phyloP scores from a whole-genome alignment of 2,329 filamentous ascomycete genomes.

The Esteya vermicola region DNA sequence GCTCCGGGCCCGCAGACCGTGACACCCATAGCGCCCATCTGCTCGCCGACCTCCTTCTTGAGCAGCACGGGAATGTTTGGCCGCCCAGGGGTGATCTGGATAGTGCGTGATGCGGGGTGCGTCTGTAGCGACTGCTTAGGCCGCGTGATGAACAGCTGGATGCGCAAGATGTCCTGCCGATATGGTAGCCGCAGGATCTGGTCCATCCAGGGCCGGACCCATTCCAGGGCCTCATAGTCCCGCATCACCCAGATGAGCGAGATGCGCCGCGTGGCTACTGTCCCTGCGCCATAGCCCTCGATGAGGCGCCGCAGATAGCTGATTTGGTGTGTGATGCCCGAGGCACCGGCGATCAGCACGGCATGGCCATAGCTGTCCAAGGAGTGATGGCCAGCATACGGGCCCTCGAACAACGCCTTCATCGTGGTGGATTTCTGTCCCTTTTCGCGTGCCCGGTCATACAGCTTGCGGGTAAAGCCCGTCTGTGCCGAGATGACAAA shows the following conservation, averaged over 20 bases:
- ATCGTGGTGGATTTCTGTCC: constrained; percentile 43
- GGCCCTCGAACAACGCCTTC: constrained; percentile 71
- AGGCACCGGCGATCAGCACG: constrained; percentile 81
- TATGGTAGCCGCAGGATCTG: constrained; percentile 62
- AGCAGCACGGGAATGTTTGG: constrained; percentile 73
- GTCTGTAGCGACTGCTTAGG: constrained; percentile 66
- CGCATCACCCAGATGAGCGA: constrained; percentile 89
- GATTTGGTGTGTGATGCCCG: constrained; percentile 90
- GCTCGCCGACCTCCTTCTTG: constrained; percentile 64
- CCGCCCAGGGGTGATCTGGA: constrained; percentile 84
- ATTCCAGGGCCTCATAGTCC: constrained; percentile 77
- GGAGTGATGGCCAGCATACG: constrained; percentile 71
- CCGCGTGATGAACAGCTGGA: constrained; percentile 82
- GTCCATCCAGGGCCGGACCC: constrained; percentile 80
- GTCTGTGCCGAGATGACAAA: constrained; percentile 80
- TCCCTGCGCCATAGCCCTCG: constrained; percentile 52
- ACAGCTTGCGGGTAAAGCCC: constrained; percentile 75
- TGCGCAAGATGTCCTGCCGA: constrained; percentile 67
- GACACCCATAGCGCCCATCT: constrained; percentile 80
- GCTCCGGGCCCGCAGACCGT: constrained; percentile 65
- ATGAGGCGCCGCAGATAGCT: constrained; percentile 72
- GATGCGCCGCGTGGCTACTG: constrained; percentile 65
- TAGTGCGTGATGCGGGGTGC: constrained; percentile 50
- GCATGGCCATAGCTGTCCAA: constrained; percentile 87
- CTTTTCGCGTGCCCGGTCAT: constrained; percentile 46